These are phyloP conservation scores for Gyromitra esculenta DNA, from an alignment of 2,329 filamentous ascomycete genomes.

Conservation along the genomic window DNA sequence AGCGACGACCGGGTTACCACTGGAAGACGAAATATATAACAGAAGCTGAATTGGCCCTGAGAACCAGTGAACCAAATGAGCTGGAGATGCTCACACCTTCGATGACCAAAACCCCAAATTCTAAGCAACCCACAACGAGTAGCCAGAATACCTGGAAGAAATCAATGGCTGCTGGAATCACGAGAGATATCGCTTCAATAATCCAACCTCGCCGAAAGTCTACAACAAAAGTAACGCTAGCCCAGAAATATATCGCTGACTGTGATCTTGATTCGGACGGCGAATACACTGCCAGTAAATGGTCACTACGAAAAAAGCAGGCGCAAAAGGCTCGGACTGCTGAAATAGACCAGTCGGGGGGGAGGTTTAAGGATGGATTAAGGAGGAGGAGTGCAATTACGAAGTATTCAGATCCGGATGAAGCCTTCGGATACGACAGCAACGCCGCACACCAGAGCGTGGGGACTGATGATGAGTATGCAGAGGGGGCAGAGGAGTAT, in stretches of 20 bases:
- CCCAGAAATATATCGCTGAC: not conserved
- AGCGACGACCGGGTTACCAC: conserved; percentile 28
- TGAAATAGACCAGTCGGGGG: not conserved
- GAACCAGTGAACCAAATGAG: not conserved
- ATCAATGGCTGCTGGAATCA: not conserved
- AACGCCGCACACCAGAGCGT: not conserved
- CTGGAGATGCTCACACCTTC: not conserved
- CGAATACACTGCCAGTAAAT: conserved; percentile 16
- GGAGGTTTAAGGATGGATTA: conserved; percentile 5
- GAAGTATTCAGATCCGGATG: conserved; percentile 17
- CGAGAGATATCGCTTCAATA: not conserved
- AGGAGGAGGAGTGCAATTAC: conserved; percentile 4
- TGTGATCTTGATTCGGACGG: conserved; percentile 12
- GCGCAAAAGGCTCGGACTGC: not conserved
- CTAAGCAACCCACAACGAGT: not conserved
- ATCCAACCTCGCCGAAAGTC: conserved; percentile 8
- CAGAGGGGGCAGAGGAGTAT: not conserved
- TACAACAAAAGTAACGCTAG: not conserved
- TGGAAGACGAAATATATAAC: conserved; percentile 41
- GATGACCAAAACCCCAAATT: not conserved
- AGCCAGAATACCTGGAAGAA: not conserved
- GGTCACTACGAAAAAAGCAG: conserved; percentile 6
- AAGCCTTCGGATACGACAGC: not conserved
- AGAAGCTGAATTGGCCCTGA: conserved; percentile 22
- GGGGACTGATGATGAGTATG: not conserved